Evolutionary conservation across 2,329 filamentous ascomycete genomes (phyloP), one percentile per base, ranked within the genome.

Genomic region (Chaetomiaceae sp.): DNA sequence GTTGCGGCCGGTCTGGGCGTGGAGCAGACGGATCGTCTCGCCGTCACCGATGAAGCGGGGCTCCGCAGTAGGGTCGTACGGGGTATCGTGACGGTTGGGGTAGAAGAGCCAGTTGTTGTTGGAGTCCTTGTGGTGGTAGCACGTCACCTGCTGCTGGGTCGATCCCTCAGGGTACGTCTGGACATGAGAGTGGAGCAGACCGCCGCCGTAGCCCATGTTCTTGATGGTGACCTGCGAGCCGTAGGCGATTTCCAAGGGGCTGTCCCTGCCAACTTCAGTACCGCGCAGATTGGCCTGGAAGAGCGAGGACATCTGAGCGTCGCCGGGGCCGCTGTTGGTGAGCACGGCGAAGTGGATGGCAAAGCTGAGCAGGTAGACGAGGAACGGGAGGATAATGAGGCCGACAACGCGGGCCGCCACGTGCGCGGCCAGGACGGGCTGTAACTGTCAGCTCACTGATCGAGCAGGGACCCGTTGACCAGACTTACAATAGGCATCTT

Each of bases 71-170:
- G 82, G 72, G 64, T 91, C 79, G 66, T 85, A 96, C 17, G 88
- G 85, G 22, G 80, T 73, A 55, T 95, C 82, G 50, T 78, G 73
- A 59, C 95, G 89, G 75, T 92, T 96, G 23, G 94, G 94, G 71
- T 96, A 96, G 73, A 99, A 91, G 75, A 95, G 96, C 94, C 94
- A 99, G 71, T 99, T 94, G 70, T 99, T 99, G 82, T 99, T 99
- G 70, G 92, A 81, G 77, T 99, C 94, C 71, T 99, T 99, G 79
- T 99, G 94, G 74, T 99, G 94, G 74, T 99, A 99, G 78, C 95
- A 99, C 59, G 94, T 99, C 58, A 99, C 86, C 71, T 99, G 94
- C 72, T 99, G 95, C 73, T 99, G 94, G 48, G 75, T 76, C 34
- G 94, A 97, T 29, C 92, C 94, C 68, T 96, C 91, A 0, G 92